These are phyloP conservation scores for Boletus subcaerulescens DNA, from an alignment of 768 basidiomycete species.

Conservation along the genomic window DNA sequence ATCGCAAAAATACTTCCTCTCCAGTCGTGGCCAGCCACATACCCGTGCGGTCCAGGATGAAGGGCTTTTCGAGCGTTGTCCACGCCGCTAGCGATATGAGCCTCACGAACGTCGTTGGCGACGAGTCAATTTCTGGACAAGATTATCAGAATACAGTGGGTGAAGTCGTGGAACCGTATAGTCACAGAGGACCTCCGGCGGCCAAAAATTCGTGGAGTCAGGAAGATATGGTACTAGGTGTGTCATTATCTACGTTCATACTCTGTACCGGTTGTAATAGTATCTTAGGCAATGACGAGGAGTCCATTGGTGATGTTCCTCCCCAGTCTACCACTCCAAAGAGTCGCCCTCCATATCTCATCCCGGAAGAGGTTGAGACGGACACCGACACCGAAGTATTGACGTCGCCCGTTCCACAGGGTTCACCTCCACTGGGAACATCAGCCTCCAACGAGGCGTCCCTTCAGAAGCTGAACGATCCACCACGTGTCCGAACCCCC, in stretches of 20 bases:
- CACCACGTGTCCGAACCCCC: slow-evolving; percentile 10
- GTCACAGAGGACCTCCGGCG: slow-evolving; percentile 22
- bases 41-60: slow-evolving; percentile 42
- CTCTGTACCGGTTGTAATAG: background rate
- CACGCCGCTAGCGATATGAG: slow-evolving; percentile 20
- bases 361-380: slow-evolving; percentile 18
- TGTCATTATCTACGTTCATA: background rate
- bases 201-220: slow-evolving; percentile 7
- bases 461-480: slow-evolving; percentile 18
- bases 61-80: slow-evolving; percentile 21
- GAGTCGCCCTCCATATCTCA: slow-evolving; percentile 13
- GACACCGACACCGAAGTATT: slow-evolving; percentile 30
- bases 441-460: slow-evolving; percentile 11
- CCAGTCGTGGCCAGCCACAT: slow-evolving; percentile 39
- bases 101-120: slow-evolving; percentile 21
- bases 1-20: slow-evolving; percentile 18
- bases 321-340: slow-evolving; percentile 28
- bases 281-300: slow-evolving; percentile 39
- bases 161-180: slow-evolving; percentile 27
- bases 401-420: slow-evolving; percentile 18
- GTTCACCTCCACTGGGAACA: slow-evolving; percentile 14
- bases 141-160: slow-evolving; percentile 27
- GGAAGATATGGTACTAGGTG: slow-evolving; percentile 22
- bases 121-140: slow-evolving; percentile 22
- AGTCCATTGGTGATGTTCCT: slow-evolving; percentile 21